Conservation (phyloP, 768 basidiomycete genomes). For the Suillus clintonianus region DNA sequence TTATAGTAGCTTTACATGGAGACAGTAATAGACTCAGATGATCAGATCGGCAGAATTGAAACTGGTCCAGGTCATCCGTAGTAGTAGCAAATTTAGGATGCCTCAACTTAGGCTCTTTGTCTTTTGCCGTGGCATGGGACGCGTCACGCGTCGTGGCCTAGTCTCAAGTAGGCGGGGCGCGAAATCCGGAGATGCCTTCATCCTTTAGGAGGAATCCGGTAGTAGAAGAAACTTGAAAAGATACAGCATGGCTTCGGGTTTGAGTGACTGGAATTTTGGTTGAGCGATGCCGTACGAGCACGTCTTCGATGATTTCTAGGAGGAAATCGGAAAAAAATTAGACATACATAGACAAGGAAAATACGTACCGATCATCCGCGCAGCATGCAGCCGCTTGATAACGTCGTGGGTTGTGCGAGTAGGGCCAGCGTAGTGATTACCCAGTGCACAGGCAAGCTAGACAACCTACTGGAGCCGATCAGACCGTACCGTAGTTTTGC, state of each 20-base stretch:
- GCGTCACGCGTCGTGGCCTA: neutral
- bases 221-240: constrained; percentile 78
- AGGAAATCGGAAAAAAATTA: neutral
- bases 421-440: neutral
- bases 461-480: neutral
- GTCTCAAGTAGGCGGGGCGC: neutral
- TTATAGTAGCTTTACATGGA: neutral
- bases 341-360: neutral
- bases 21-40: neutral
- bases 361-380: neutral
- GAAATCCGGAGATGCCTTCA: neutral
- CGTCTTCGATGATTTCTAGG: neutral
- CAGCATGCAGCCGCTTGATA: neutral
- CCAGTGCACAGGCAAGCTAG: neutral
- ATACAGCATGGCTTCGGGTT: constrained; percentile 69
- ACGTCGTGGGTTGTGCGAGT: neutral
- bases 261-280: constrained; percentile 47
- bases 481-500: neutral
- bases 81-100: neutral
- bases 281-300: neutral
- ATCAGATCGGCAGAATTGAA: neutral
- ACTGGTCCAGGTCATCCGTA: neutral
- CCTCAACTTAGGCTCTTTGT: neutral
- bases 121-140: neutral
- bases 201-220: constrained; percentile 47